Evolutionary conservation across 257 asterid genomes (phyloP).

Genomic region (Jasminum sambac): DNA sequence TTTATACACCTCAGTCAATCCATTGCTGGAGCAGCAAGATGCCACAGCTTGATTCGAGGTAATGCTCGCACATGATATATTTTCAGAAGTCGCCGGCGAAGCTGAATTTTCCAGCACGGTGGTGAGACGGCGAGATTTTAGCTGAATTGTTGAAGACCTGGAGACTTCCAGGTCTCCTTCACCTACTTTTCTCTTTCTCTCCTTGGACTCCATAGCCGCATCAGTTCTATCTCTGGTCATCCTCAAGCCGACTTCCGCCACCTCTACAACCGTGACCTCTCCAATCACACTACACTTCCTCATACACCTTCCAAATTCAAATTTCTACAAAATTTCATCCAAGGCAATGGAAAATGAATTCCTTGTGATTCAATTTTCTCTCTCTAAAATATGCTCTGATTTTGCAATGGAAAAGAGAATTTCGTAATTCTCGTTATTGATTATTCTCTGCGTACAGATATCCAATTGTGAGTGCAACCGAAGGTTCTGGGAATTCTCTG

Average conservation of each 20-base stretch:
- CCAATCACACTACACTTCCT: conserved; percentile 31
- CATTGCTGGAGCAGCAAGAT: conserved; percentile 11
- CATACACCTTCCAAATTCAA: conserved; percentile 24
- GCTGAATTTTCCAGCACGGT: conserved; percentile 27
- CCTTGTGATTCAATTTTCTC: background rate
- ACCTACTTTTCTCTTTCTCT: conserved; percentile 48
- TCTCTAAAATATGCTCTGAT: background rate
- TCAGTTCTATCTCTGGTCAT: conserved; percentile 21
- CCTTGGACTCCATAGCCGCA: conserved; percentile 13
- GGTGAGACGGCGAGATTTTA: conserved; percentile 38
- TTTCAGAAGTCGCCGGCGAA: conserved; percentile 17
- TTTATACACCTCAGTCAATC: conserved; percentile 2
- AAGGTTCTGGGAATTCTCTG: conserved; percentile 33
- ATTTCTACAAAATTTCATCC: conserved; percentile 1
- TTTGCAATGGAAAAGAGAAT: conserved; percentile 10
- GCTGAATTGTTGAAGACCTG: conserved; percentile 31
- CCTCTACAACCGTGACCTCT: conserved; percentile 29
- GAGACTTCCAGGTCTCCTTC: conserved; percentile 33
- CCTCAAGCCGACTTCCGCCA: conserved; percentile 23
- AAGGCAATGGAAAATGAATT: background rate
- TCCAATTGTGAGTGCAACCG: conserved; percentile 34
- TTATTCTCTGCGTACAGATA: conserved; percentile 17
- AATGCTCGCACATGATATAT: conserved; percentile 4
- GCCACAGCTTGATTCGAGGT: background rate
- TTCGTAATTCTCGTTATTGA: conserved; percentile 20